Base-by-base conservation (phyloP, 2,329 filamentous ascomycete genomes). In the Colletotrichum filicis region DNA sequence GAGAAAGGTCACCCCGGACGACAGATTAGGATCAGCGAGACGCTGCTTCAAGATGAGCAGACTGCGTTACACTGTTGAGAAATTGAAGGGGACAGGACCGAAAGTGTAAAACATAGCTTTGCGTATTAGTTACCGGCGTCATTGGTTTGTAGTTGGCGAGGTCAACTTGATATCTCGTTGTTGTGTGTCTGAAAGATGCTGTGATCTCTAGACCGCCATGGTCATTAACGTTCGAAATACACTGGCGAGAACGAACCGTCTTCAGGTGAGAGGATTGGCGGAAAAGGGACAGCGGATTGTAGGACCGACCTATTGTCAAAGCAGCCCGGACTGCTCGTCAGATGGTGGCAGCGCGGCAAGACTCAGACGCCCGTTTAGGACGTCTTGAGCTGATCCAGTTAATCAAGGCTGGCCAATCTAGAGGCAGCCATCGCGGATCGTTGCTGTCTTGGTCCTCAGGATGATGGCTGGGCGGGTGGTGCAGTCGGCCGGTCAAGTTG, bases 401-500 rank as follows among this genome's bases (percentile, higher is more conserved):
- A 70, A 70, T 65, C 70, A 73, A 70, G 70, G 66, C 70, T 73
- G 70, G 66, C 70, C 66, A 70, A 69, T 69, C 65, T 62, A 30
- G 65, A 63, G 42, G 69, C 69, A 58, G 53, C 42, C 53, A 42
- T 46, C 37, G 70, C 66, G 60, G 66, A 73, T 73, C 66, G 24
- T 73, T 73, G 53, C 70, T 37, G n/a, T 37, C 19, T 60, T 35
- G 55, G 66, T 60, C 16, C 32, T 53, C 28, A 32, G 53, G 53
- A 64, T 24, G 37, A 32, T 60, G 63, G 55, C 19, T 14, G 26
- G 56, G 57, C 63, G 35, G 30, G 30, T 30, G 37, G 53, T 35
- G 46, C 42, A 26, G 52, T 49, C 49, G 26, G 46, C 37, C 58
- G 32, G 35, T 63, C 35, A 52, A 37, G 19, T 62, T 56, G 30